Percentiles rank a stretch among this genome's conserved stretches.
Evolutionary conservation across 106 monocot species (phyloP).

Genomic region (Cymbidium sinense): DNA sequence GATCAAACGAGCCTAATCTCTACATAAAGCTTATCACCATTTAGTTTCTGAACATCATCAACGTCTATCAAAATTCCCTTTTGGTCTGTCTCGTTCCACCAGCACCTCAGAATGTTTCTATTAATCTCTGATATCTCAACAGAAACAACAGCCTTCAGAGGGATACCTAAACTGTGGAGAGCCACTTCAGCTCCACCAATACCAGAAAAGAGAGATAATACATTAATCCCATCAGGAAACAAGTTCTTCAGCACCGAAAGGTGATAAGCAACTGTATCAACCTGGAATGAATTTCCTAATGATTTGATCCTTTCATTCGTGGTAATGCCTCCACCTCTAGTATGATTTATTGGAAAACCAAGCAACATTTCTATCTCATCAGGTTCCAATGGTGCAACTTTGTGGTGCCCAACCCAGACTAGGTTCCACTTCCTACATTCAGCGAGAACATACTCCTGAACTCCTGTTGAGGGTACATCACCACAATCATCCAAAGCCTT

Average conservation of each 20-base stretch:
- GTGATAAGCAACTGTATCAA: slow-evolving; percentile 82
- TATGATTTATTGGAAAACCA: slow-evolving; percentile 70
- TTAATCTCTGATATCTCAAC: slow-evolving; percentile 62
- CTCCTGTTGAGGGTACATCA: slow-evolving; percentile 22
- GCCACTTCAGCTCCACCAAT: slow-evolving; percentile 93
- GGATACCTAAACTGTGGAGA: slow-evolving; percentile 57
- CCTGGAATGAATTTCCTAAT: slow-evolving; percentile 71
- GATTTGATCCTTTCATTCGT: slow-evolving; percentile 60
- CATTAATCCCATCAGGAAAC: slow-evolving; percentile 60
- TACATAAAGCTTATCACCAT: slow-evolving; percentile 8
- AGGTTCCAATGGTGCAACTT: slow-evolving; percentile 63
- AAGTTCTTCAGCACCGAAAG: slow-evolving; percentile 52
- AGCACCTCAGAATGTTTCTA: slow-evolving; percentile 44
- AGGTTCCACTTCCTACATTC: slow-evolving; percentile 74
- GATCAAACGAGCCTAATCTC: slow-evolving; percentile 37
- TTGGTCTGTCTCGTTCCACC: slow-evolving; percentile 76
- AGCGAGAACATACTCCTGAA: slow-evolving; percentile 26
- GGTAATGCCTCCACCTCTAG: slow-evolving; percentile 50
- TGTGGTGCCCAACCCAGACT: slow-evolving; percentile 67
- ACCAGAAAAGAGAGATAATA: slow-evolving; percentile 69
- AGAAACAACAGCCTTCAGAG: slow-evolving; percentile 49
- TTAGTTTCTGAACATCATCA: slow-evolving; percentile 30
- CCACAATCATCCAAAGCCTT: slow-evolving; percentile 13
- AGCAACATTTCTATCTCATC: slow-evolving; percentile 63
- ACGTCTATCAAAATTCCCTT: slow-evolving; percentile 45